A percentile compares a stretch with the other conserved stretches of the same genome.
These are phyloP conservation scores for Nannochloropsis granulata DNA, from an alignment of 108 stramenopile genomes.

Conservation along the genomic window DNA sequence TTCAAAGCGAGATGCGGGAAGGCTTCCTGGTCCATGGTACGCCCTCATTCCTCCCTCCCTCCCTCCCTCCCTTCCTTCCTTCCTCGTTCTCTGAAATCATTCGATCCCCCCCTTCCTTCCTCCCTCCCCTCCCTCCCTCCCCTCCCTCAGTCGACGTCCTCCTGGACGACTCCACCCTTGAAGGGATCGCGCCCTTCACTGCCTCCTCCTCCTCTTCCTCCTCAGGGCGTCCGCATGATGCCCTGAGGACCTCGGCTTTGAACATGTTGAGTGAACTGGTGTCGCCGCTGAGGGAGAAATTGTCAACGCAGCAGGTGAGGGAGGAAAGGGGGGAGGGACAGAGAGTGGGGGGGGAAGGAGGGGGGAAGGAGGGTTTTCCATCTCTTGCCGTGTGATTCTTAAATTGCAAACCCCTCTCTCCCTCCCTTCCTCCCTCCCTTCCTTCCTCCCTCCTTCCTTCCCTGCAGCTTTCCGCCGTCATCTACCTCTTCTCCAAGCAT, in stretches of 20 bases:
- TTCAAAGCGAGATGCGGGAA: slow-evolving; percentile 69
- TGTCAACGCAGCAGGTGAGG: slow-evolving; percentile 67
- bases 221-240: neutral
- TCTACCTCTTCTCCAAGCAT: slow-evolving; percentile 65
- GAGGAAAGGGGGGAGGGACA: neutral
- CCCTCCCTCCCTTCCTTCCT: slow-evolving; percentile 39
- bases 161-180: slow-evolving; percentile 54
- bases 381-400: neutral
- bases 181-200: neutral
- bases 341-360: neutral
- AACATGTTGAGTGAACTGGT: neutral
- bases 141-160: slow-evolving; percentile 64
- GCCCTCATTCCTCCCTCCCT: neutral
- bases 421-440: neutral
- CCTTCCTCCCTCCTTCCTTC: neutral
- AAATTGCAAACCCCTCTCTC: neutral
- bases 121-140: neutral
- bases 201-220: neutral
- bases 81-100: slow-evolving; percentile 76
- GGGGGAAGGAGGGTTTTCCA: neutral
- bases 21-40: slow-evolving; percentile 42
- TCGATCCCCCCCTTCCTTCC: neutral
- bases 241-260: neutral
- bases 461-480: slow-evolving; percentile 28
- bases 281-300: slow-evolving; percentile 26